phyloP scores from a whole-genome alignment of 2,329 filamentous ascomycete species.

The Ceratocystis alfenasii region DNA sequence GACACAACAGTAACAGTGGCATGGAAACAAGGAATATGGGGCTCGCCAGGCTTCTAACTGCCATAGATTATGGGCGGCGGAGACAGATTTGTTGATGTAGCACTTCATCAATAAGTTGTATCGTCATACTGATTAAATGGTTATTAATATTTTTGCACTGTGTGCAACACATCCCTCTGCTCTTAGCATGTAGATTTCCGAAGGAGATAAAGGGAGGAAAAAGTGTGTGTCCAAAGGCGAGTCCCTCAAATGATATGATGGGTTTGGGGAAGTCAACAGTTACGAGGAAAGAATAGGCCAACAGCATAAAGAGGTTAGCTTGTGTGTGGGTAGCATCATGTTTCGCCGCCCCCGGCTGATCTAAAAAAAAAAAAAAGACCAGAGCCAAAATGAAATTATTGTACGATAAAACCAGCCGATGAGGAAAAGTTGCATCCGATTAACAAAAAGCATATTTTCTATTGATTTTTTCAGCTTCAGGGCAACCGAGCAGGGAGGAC shows the following conservation, averaged over 20 bases:
- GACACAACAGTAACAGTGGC: neutral
- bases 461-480: neutral
- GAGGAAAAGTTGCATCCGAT: neutral
- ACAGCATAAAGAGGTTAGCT: neutral
- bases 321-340: neutral
- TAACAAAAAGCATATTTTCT: neutral
- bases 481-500: neutral
- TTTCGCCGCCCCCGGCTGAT: neutral
- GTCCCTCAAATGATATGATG: neutral
- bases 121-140: neutral
- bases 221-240: neutral
- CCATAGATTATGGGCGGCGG: neutral
- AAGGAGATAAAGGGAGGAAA: neutral
- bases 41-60: neutral
- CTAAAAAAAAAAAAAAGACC: neutral
- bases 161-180: neutral
- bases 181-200: slow-evolving; percentile 7
- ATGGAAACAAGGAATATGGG: neutral
- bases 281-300: slow-evolving; percentile 10
- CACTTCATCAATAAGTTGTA: neutral
- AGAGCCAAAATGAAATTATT: neutral
- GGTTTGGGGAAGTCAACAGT: neutral
- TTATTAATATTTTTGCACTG: neutral
- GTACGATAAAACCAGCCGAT: neutral
- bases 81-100: neutral